Base-by-base conservation (phyloP, 306 rosid genomes). In the Prunus padus region DNA sequence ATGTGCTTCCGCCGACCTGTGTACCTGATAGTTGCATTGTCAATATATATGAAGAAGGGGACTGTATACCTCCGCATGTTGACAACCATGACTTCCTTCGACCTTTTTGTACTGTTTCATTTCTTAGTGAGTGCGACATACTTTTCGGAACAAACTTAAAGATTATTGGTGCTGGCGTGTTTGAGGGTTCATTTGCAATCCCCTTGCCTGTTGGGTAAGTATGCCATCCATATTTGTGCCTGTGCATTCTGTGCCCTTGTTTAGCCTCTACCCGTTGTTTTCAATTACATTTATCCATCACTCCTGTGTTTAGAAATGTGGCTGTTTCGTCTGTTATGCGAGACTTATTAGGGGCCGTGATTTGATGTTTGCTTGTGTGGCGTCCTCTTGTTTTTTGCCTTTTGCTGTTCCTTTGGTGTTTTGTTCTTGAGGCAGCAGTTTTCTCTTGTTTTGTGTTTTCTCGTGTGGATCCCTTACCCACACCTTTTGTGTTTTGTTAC, bases 21-120 rank as follows among this genome's bases (percentile, higher is more conserved):
- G 89, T 92, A 63, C 99, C 99, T 51, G 97, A 96, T 74, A 96
- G 99, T 69, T 96, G 99, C 87, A 92, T 96, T 23, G 99, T 96
- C 60, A 96, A 96, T 83, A 82, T 96, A 59, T 96, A 96, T 45
- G 93, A 96, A 5, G 94, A 96, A 86, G 99, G 96, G 76, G 98
- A 96, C 82, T 96, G 96, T 37, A 90, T 96, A 78, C 99, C 99
- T 73, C 98, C 99, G 2, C 99, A 96, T 77, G 86, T 92, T 49
- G 99, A 96, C 86, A 96, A 86, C 83, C 99, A 90, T 61, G 99
- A 96, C 77, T 92, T 96, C 80, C 90, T 92, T 76, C 89, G 99
- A 72, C 99, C 98, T 20, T 96, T 96, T 77, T 96, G 99, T 77
- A 96, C 99, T 0, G 97, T 96, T 23, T 96, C 99, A 13, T 92